Percentiles rank a stretch among this genome's conserved stretches.
These are phyloP conservation scores for Fragosphaeria purpurea DNA, from an alignment of 2,329 filamentous ascomycete species.

Conservation along the genomic window DNA sequence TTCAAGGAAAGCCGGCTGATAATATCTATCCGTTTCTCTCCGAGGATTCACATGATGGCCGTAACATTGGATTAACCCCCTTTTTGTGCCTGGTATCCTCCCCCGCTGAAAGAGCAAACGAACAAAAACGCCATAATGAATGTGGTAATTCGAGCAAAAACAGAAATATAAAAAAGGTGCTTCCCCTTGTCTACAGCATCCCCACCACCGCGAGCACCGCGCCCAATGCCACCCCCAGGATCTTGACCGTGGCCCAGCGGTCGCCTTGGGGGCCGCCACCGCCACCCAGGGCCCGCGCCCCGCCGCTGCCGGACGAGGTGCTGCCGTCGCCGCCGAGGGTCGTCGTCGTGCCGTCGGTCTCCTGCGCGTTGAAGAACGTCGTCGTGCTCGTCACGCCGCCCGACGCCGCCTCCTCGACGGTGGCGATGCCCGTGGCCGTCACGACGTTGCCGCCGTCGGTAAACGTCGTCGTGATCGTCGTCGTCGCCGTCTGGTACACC, in stretches of 20 bases:
- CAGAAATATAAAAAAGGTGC: neutral
- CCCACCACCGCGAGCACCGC: conserved; percentile 20
- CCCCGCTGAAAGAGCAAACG: no score
- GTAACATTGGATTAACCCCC: no score
- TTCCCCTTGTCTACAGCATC: conserved; percentile 14
- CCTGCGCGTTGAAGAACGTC: conserved; percentile 14
- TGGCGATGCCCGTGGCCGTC: conserved; percentile 19
- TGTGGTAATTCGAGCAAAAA: neutral
- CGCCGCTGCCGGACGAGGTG: conserved; percentile 1
- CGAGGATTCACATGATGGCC: no score
- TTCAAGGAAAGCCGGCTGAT: no score
- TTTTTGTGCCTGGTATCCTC: no score
- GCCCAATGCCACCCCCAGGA: conserved; percentile 19
- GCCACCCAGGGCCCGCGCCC: neutral
- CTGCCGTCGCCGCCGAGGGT: conserved; percentile 9
- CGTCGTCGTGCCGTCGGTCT: conserved; percentile 16
- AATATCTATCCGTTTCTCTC: no score
- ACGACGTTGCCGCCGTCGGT: conserved; percentile 10
- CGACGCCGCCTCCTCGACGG: conserved; percentile 21
- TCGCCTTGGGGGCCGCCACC: neutral
- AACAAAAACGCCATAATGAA: no score
- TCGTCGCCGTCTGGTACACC: conserved; percentile 24
- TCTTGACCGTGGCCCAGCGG: conserved; percentile 14
- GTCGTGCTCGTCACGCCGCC: conserved; percentile 22
- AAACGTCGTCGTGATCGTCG: conserved; percentile 25